These are phyloP conservation scores for Candolleomyces eurysporus DNA, from an alignment of 768 basidiomycete genomes.

Conservation along the genomic window DNA sequence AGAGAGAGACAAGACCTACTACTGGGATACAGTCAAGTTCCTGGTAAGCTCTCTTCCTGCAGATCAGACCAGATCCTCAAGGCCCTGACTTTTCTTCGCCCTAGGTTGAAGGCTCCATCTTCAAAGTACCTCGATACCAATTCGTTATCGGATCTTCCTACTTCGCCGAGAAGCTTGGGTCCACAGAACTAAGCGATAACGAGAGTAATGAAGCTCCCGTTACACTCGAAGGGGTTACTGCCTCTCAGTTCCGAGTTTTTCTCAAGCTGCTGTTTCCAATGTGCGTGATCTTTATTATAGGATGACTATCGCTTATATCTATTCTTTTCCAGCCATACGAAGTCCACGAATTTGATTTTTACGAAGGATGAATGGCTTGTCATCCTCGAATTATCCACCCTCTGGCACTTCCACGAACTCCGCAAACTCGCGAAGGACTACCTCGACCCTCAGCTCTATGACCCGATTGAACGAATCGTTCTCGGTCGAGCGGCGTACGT, in stretches of 20 bases:
- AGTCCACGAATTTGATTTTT: background rate
- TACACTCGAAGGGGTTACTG: background rate
- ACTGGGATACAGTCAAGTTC: background rate
- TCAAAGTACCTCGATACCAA: slow-evolving; percentile 1
- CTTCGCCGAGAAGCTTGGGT: background rate
- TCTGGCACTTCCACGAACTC: slow-evolving; percentile 9
- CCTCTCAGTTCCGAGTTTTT: background rate
- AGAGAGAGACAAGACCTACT: background rate
- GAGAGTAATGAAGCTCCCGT: background rate
- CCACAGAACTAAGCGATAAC: background rate
- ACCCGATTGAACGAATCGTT: slow-evolving; percentile 29
- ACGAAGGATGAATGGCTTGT: slow-evolving; percentile 4
- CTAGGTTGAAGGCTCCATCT: background rate
- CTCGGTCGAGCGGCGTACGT: slow-evolving; percentile 53
- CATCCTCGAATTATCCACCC: slow-evolving; percentile 2
- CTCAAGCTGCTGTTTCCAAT: background rate
- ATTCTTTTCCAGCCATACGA: background rate
- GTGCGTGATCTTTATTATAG: background rate
- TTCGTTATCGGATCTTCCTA: background rate
- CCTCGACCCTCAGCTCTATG: background rate
- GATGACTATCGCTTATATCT: background rate
- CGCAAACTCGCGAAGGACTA: slow-evolving; percentile 8
- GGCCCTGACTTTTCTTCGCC: background rate
- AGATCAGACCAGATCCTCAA: background rate
- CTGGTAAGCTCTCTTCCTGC: background rate